phyloP scores from a whole-genome alignment of 495 filamentous ascomycete genomes.

The Neurospora discreta region DNA sequence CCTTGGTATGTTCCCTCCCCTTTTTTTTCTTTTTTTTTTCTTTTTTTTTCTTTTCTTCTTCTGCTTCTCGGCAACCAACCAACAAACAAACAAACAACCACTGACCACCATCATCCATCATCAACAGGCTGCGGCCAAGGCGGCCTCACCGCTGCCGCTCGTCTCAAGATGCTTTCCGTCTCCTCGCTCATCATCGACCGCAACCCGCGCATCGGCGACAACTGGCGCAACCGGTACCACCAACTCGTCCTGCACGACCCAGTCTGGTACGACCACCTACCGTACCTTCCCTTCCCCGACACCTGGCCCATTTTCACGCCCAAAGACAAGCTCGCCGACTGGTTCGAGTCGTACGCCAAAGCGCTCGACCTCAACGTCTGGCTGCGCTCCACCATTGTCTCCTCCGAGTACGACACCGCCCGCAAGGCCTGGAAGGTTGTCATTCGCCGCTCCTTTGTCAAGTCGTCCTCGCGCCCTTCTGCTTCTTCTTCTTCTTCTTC shows the following conservation, averaged over 20 bases:
- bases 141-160: conserved; percentile 53
- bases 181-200: conserved; percentile 54
- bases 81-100: no score
- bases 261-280: conserved; percentile 66
- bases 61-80: background rate
- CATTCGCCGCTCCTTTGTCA: conserved; percentile 41
- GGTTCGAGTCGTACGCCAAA: conserved; percentile 63
- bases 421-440: conserved; percentile 50
- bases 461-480: conserved; percentile 53
- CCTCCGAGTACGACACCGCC: conserved; percentile 41
- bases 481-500: no score
- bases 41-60: background rate
- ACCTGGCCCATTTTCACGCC: conserved; percentile 64
- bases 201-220: conserved; percentile 58
- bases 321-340: conserved; percentile 73
- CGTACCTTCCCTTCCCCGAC: conserved; percentile 58
- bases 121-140: conserved; percentile 45
- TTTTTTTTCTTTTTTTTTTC: background rate
- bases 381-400: conserved; percentile 44
- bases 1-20: conserved; percentile 39
- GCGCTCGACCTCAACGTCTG: conserved; percentile 71
- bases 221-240: conserved; percentile 61
- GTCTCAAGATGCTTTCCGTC: conserved; percentile 61
- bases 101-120: background rate
- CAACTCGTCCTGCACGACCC: conserved; percentile 63